A percentile compares a stretch with the other conserved stretches of the same genome.
Conservation (phyloP, 768 basidiomycete species). For the Collybia sordida region DNA sequence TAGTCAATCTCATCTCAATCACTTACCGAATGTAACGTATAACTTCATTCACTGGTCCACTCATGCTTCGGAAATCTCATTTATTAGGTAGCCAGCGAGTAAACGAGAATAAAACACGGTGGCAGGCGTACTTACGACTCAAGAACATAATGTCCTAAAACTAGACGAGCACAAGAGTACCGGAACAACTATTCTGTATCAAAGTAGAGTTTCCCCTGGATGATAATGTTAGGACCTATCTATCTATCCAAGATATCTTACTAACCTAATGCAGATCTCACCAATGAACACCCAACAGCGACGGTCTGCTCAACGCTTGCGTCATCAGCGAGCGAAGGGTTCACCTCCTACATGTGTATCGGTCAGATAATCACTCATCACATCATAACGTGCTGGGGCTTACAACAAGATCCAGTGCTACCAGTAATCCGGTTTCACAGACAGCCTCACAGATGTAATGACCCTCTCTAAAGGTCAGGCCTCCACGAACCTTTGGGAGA, state of each 20-base stretch:
- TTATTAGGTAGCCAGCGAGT: too few relatives aligned
- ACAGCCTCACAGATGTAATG: conserved; percentile 96
- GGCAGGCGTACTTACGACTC: too few relatives aligned
- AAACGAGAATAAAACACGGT: too few relatives aligned
- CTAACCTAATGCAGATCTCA: conserved; percentile 80
- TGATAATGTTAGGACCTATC: not conserved
- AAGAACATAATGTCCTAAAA: too few relatives aligned
- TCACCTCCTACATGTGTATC: conserved; percentile 73
- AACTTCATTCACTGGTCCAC: too few relatives aligned
- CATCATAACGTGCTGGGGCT: conserved; percentile 15
- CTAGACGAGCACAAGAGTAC: too few relatives aligned
- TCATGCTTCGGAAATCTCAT: too few relatives aligned
- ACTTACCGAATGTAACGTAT: too few relatives aligned
- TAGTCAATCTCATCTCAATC: too few relatives aligned
- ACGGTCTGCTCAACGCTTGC: conserved; percentile 84
- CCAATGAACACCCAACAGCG: conserved; percentile 84
- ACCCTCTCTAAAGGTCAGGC: conserved; percentile 94
- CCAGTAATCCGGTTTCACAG: conserved; percentile 90
- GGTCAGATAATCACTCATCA: conserved; percentile 1
- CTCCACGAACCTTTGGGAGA: conserved; percentile 74
- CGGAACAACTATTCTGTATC: too few relatives aligned
- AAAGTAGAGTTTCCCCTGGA: conserved; percentile 45
- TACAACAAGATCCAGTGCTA: conserved; percentile 93
- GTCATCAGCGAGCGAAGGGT: conserved; percentile 82
- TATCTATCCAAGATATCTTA: conserved; percentile 5